Base-by-base conservation (phyloP, 2,329 filamentous ascomycete species). In the Rutstroemia sp. region DNA sequence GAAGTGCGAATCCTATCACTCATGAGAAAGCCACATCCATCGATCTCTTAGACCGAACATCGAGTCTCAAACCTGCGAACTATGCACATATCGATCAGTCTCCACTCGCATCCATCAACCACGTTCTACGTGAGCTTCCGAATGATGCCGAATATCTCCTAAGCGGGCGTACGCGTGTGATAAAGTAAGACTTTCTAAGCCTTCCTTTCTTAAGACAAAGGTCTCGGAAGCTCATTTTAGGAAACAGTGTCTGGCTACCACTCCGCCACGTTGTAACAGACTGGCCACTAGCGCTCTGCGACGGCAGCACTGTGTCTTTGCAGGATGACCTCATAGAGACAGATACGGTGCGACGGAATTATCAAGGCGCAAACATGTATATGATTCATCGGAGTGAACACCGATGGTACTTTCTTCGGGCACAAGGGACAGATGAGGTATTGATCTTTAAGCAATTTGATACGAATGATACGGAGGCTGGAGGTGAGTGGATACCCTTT, bases 261-360 rank as follows among this genome's bases (percentile, higher is more conserved):
- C 44, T 56, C 18, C 18, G 23, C 37, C 16, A 50, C 44, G 21
- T 45, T 3, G 44, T 56, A 5, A 54, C 56, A 52, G 52, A 48
- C 39, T 58, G 52, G 47, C 58, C 58, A 12, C 49, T 58, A 5
- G 58, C 58, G 10, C 18, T 60, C 9, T 60, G 56, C 52, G 58
- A 60, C 46, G 55, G 56, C 16, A 58, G 44, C 27, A 58, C 52
- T 8, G 44, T 55, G n/a, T 41, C 37, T 27, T 21, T n/a, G 8
- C 41, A 21, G 41, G 21, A 45, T 41, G 52, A 49, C 42, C 49
- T 60, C 5, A 34, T 56, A 9, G 56, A 55, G 34, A 44, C 52
- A n/a, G 58, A 60, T 30, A 39, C 44, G 41, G 41, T 60, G 14
- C 30, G 56, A 42, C 41, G 52, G 6, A 37, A 60, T 18, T 60